Percentiles rank a stretch among this genome's conserved stretches.
phyloP scores from a whole-genome alignment of 106 monocot genomes.

The Gastrodia elata region DNA sequence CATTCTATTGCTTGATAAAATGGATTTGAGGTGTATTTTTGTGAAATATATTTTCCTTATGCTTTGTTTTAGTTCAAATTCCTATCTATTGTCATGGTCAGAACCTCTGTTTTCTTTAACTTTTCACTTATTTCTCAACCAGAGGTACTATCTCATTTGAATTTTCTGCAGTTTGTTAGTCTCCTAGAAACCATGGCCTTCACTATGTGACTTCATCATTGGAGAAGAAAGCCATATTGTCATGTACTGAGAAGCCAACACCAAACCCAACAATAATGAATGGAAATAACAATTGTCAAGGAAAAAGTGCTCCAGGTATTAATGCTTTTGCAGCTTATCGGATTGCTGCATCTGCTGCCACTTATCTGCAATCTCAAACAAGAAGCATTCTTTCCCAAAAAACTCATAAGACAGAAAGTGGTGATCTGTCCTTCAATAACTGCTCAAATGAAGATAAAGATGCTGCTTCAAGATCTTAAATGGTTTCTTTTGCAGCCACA shows the following conservation, averaged over 20 bases:
- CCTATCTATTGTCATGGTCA: neutral
- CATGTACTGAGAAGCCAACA: constrained; percentile 4
- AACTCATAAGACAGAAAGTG: neutral
- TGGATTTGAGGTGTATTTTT: neutral
- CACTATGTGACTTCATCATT: constrained; percentile 71
- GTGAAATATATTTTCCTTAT: neutral
- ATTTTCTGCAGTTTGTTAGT: constrained; percentile 30
- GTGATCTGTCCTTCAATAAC: neutral
- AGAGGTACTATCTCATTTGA: neutral
- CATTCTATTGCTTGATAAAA: neutral
- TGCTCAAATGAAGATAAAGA: constrained; percentile 3
- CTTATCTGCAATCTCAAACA: constrained; percentile 42
- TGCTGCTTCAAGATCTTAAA: neutral
- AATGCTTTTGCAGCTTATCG: constrained; percentile 20
- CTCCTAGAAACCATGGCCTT: constrained; percentile 47
- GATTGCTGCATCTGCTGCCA: constrained; percentile 57
- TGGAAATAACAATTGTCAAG: constrained; percentile 6
- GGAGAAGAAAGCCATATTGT: constrained; percentile 34
- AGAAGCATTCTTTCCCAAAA: constrained; percentile 28
- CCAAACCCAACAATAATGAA: neutral
- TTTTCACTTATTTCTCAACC: neutral
- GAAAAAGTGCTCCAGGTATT: constrained; percentile 8
- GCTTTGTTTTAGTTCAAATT: neutral
- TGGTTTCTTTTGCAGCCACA: constrained; percentile 52
- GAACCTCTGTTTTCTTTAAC: neutral